Base-by-base conservation (phyloP, 345 rosid species). In the Jatropha curcas region DNA sequence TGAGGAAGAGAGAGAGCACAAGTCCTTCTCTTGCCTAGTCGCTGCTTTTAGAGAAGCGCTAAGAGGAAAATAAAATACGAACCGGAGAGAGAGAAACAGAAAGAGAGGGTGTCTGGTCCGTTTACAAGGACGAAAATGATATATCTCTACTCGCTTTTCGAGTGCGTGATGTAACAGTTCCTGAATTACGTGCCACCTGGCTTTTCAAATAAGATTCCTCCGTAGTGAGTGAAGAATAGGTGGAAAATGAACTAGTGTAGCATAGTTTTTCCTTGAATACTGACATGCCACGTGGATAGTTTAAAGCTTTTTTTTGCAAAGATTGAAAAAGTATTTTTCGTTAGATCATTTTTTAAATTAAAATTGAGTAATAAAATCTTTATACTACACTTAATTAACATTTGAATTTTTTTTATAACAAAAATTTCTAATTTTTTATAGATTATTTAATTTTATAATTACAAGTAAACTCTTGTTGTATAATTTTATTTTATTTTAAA, bases 91-190 rank as follows among this genome's bases (percentile, higher is more conserved):
- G 51, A 50, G 50, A 57, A 16, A 50, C 27, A 71, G 25, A 30
- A 25, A 39, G 27, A 31, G 9, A 33, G n/a, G 37, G 52, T 7
- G 55, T 27, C 73, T 28, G 45, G 77, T 57, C 67, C 59, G 33
- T 53, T 77, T 45, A 19, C 6, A 20, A 55, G 39, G 46, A 68
- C 33, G 61, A 57, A 65, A 64, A 72, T n/a, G 69, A 69, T 48
- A 43, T 27, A 25, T n/a, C 53, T 25, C 52, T 48, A 43, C 56
- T 52, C 76, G 75, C 65, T 12, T 41, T 60, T 20, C 10, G 16
- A 10, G 53, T 1, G 48, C 57, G 66, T 66, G 65, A 19, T 5
- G 0, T 4, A 31, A 31, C 34, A 24, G 10, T 33, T 31, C 41
- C 41, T 17, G 10, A 16, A 22, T 1, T 33, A 51, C 51, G 1